Percentiles rank a stretch among this genome's conserved stretches.
Conservation (phyloP, 805 yeast genomes). For the Jamesozyma spencerorum region DNA sequence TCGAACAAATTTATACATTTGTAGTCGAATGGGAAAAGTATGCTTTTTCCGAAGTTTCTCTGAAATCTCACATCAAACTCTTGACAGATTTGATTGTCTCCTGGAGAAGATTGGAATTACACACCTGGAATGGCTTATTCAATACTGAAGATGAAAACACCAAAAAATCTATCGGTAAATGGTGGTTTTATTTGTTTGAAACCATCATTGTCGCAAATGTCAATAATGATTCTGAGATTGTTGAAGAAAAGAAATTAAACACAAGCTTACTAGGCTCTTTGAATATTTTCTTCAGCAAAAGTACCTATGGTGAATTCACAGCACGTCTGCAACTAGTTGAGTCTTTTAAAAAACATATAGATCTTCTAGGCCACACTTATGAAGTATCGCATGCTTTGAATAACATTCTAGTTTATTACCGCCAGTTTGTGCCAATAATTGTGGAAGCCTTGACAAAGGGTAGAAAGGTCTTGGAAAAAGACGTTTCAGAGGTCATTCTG, state of each 20-base stretch:
- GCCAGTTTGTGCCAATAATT: slow-evolving; percentile 52
- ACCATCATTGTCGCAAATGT: slow-evolving; percentile 47
- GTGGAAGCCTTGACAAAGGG: slow-evolving; percentile 35
- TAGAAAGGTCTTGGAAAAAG: slow-evolving; percentile 58
- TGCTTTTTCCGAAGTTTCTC: slow-evolving; percentile 69
- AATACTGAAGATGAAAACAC: slow-evolving; percentile 47
- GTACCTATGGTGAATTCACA: slow-evolving; percentile 66
- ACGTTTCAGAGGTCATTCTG: slow-evolving; percentile 72
- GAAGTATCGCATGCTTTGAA: slow-evolving; percentile 22
- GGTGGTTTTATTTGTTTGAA: slow-evolving; percentile 92
- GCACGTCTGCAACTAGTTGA: slow-evolving; percentile 50
- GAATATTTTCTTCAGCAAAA: slow-evolving; percentile 64
- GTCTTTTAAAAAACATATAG: slow-evolving; percentile 55
- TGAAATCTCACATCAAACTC: slow-evolving; percentile 45
- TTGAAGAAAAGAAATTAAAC: slow-evolving; percentile 5
- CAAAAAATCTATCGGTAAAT: slow-evolving; percentile 50
- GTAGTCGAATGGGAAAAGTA: slow-evolving; percentile 90
- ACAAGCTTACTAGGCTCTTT: slow-evolving; percentile 44
- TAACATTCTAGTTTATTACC: slow-evolving; percentile 48
- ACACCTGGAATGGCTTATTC: slow-evolving; percentile 76
- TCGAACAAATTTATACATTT: slow-evolving; percentile 78
- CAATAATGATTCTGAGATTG: slow-evolving; percentile 22
- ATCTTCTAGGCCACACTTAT: slow-evolving; percentile 21
- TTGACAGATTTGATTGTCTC: slow-evolving; percentile 64
- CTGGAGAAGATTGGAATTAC: slow-evolving; percentile 84